Evolutionary conservation across 2,329 filamentous ascomycete genomes (phyloP), one percentile per base, ranked within the genome.

Genomic region (Xylogone sp.): DNA sequence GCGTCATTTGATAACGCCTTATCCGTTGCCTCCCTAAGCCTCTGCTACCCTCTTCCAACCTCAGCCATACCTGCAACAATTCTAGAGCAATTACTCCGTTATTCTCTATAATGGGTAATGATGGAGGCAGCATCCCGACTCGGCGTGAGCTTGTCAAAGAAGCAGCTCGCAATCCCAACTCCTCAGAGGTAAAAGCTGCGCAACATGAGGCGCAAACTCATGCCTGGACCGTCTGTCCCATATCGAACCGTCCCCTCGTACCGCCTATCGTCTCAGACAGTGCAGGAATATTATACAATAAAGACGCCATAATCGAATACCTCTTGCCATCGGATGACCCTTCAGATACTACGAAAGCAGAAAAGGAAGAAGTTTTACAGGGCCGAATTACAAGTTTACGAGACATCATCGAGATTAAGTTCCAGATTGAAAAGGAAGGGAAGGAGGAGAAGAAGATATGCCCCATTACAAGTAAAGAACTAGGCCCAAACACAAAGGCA

Each of bases 101-200:
- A 51, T 10, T 62, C n/a, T 13, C 34, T 39, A 39, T 16, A 18
- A 97, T 99, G 94, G 94, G 94, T 68, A 99, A 99, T 74, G 94
- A 99, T 69, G 94, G 94, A 61, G 94, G 94, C 68, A 93, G 90
- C 60, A 99, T 99, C 61, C 94, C 94, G 4, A 97, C 88, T 57
- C 89, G 95, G 27, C 88, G 91, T 65, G 95, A 99, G 71, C 88
- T 99, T 44, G 94, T 99, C 69, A 96, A 96, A 72, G 87, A 93
- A 70, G 90, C 92, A 22, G 90, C 92, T 42, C 88, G 90, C 62
- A 81, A 84, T 48, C 88, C 88, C 20, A 95, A 88, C 29, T 81
- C 90, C 22, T 86, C 89, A 45, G 88, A 97, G 74, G 75, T 96
- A 52, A 97, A 97, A 73, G 91, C 94, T 58, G 87, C 88, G 8